A percentile compares a stretch with the other conserved stretches of the same genome.
These are phyloP conservation scores for Termitomyces sp. DNA, from an alignment of 768 basidiomycete genomes.

Conservation along the genomic window DNA sequence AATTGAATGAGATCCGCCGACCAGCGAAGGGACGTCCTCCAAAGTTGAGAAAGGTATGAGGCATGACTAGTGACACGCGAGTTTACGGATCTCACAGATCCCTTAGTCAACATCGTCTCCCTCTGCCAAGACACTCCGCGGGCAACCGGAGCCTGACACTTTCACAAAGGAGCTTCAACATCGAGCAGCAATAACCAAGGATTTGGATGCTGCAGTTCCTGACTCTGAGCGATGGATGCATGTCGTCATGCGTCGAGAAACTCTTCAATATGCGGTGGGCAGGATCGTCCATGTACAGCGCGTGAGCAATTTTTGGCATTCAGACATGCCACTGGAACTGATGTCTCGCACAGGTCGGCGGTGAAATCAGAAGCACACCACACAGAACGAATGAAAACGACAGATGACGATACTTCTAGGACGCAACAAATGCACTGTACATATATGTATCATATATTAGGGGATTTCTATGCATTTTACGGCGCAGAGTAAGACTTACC, in stretches of 20 bases:
- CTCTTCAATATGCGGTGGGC: constrained; percentile 21
- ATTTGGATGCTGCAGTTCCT: not conserved
- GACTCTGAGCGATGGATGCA: constrained; percentile 24
- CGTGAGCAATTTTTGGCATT: constrained; percentile 6
- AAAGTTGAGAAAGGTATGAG: constrained; percentile 19
- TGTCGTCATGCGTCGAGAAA: constrained; percentile 24
- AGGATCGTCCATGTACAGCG: constrained; percentile 20
- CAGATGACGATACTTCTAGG: not conserved
- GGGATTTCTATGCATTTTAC: not conserved
- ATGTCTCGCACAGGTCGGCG: not conserved
- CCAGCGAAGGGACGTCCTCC: constrained; percentile 8
- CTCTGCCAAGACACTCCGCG: constrained; percentile 6
- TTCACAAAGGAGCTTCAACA: constrained; percentile 13
- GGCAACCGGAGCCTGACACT: not conserved
- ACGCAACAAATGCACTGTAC: not conserved
- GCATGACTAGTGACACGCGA: not conserved
- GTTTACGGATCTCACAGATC: not conserved
- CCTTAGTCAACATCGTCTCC: constrained; percentile 21
- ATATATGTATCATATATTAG: not conserved
- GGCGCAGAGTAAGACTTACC: no score
- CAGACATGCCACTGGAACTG: not conserved
- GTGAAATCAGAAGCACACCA: not conserved
- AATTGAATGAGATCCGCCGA: not conserved
- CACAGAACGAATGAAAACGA: not conserved
- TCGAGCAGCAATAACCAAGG: constrained; percentile 7